Conservation (phyloP, 176 grass and related monocot genomes). For the Juncus inflexus region DNA sequence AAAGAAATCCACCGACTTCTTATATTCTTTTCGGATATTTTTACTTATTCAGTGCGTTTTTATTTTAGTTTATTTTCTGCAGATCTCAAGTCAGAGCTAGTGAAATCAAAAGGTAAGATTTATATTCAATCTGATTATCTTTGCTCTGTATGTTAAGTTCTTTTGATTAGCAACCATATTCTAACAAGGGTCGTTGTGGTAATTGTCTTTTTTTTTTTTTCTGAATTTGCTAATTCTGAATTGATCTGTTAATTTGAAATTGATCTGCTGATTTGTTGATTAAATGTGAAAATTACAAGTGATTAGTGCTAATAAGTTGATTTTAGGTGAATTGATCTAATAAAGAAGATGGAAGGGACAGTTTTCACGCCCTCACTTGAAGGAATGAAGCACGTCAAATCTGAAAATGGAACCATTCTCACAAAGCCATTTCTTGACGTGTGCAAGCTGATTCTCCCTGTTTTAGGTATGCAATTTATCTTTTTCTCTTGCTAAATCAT, state of each 20-base stretch:
- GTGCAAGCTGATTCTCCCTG: constrained; percentile 88
- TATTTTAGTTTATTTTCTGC: too few species aligned
- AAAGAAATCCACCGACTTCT: too few species aligned
- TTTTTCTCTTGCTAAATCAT: constrained; percentile 1
- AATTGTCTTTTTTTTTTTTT: too few species aligned
- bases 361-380: constrained; percentile 90
- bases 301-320: neutral
- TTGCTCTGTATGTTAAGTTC: too few species aligned
- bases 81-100: too few species aligned
- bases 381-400: constrained; percentile 92
- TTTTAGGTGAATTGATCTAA: constrained; percentile 21
- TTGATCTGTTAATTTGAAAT: constrained; percentile 14
- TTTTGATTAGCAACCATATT: too few species aligned
- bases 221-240: constrained; percentile 10
- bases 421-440: constrained; percentile 94
- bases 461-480: constrained; percentile 47
- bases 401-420: constrained; percentile 65
- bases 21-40: too few species aligned
- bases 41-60: too few species aligned
- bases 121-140: too few species aligned
- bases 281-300: neutral
- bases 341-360: constrained; percentile 57
- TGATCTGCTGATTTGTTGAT: constrained; percentile 10
- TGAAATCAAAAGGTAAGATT: too few species aligned
- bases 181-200: too few species aligned